Evolutionary conservation across 371 early-diverging fungal species (phyloP).

Genomic region (Mortierella sp.): DNA sequence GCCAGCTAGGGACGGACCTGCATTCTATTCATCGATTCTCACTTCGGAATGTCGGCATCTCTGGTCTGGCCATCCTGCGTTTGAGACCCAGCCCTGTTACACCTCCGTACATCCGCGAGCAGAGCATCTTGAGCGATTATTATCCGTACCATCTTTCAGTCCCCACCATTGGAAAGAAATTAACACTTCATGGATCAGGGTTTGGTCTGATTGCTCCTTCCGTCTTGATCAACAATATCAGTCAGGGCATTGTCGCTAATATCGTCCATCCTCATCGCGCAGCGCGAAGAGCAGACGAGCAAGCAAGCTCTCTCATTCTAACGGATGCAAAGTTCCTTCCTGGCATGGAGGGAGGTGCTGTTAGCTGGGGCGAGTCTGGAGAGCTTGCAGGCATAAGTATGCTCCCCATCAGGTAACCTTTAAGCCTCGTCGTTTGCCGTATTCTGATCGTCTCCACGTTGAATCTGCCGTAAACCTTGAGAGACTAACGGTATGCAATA

Average conservation of each 20-base stretch:
- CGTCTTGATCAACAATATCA: conserved; percentile 51
- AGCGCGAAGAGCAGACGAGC: conserved; percentile 36
- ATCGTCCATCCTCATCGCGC: conserved; percentile 45
- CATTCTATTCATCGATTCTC: conserved; percentile 46
- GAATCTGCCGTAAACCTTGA: too few species aligned
- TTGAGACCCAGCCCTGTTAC: conserved; percentile 10
- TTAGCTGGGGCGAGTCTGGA: conserved; percentile 49
- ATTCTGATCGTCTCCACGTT: too few species aligned
- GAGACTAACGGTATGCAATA: too few species aligned
- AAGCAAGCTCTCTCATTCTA: conserved; percentile 39
- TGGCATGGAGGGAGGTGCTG: conserved; percentile 55
- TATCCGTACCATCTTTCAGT: conserved; percentile 29
- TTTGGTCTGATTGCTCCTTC: conserved; percentile 54
- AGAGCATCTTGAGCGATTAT: conserved; percentile 1
- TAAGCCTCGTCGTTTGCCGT: background rate
- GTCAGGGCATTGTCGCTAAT: conserved; percentile 54
- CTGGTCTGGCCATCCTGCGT: conserved; percentile 49
- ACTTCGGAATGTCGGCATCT: conserved; percentile 49
- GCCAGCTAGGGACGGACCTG: conserved; percentile 47
- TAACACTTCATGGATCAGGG: conserved; percentile 51
- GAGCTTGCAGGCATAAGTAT: conserved; percentile 48
- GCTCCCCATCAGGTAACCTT: conserved; percentile 49
- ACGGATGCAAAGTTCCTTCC: conserved; percentile 53
- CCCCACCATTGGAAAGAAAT: conserved; percentile 38
- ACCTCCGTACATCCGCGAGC: background rate